phyloP scores from a whole-genome alignment of 2,329 filamentous ascomycete genomes.

The Colletotrichum sp. region DNA sequence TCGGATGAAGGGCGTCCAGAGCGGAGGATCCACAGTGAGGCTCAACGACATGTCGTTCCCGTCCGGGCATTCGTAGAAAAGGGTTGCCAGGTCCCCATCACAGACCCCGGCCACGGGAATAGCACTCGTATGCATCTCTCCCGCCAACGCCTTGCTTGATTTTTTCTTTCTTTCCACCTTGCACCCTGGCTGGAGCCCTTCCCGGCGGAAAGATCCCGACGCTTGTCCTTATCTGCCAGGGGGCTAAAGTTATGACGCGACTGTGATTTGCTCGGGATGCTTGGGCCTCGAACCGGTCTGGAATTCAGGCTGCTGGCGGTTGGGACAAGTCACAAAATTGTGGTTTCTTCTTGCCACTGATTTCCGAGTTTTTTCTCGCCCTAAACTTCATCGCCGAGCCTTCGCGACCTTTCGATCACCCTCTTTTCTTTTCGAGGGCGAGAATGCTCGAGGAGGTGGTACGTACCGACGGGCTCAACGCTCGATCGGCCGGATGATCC shows the following conservation, averaged over 20 bases:
- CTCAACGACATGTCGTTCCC: slow-evolving; percentile 8
- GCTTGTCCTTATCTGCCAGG: not conserved
- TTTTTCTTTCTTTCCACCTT: not conserved
- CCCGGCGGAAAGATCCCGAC: slow-evolving; percentile 10
- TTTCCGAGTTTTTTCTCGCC: not conserved
- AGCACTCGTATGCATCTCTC: not conserved
- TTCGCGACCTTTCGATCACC: not conserved
- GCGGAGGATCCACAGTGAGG: slow-evolving; percentile 13
- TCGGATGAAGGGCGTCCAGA: slow-evolving; percentile 17
- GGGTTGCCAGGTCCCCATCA: not conserved
- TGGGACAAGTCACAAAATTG: not conserved
- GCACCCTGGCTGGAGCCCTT: not conserved
- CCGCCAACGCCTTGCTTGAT: not conserved
- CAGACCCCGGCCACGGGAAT: not conserved
- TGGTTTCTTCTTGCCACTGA: not conserved
- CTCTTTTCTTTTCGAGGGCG: not conserved
- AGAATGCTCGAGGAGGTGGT: not conserved
- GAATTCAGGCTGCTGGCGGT: not conserved
- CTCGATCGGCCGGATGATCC: not conserved
- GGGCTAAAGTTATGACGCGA: slow-evolving; percentile 3
- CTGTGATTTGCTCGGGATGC: not conserved
- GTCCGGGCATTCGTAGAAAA: not conserved
- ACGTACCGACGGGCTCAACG: not conserved
- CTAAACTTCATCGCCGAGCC: not conserved
- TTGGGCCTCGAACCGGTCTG: not conserved